phyloP scores from a whole-genome alignment of 2,329 filamentous ascomycete species.

The Spiromastix sp. region DNA sequence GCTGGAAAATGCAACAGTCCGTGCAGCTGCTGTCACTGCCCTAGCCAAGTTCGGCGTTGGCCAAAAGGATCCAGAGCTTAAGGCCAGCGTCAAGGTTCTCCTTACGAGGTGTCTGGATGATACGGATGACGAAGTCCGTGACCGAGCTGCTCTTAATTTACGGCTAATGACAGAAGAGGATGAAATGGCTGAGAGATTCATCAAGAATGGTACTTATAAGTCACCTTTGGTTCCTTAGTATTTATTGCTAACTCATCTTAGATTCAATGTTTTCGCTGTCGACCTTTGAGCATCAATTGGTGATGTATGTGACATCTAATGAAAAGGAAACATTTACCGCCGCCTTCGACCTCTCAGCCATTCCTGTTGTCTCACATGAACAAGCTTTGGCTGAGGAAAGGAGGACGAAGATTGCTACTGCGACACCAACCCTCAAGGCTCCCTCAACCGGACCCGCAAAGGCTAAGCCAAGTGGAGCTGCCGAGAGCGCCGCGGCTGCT shows the following conservation, averaged over 20 bases:
- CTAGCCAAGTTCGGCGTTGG: conserved; percentile 95
- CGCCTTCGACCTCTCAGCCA: conserved; percentile 82
- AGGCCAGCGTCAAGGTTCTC: conserved; percentile 86
- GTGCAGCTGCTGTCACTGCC: conserved; percentile 89
- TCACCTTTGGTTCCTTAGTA: neutral
- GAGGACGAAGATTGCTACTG: conserved; percentile 91
- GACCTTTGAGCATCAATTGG: conserved; percentile 91
- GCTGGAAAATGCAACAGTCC: conserved; percentile 89
- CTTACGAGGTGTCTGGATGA: conserved; percentile 91
- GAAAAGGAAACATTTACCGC: conserved; percentile 74
- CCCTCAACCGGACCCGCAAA: conserved; percentile 73
- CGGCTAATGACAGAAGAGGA: conserved; percentile 88
- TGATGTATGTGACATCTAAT: conserved; percentile 92
- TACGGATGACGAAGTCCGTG: conserved; percentile 92
- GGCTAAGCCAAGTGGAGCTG: conserved; percentile 53
- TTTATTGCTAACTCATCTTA: conserved; percentile 23
- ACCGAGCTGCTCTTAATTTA: conserved; percentile 86
- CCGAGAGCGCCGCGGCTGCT: conserved; percentile 65
- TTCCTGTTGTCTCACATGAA: conserved; percentile 89
- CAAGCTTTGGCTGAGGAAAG: conserved; percentile 93
- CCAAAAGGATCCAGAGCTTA: conserved; percentile 92
- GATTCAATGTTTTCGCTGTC: conserved; percentile 93
- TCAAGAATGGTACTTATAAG: conserved; percentile 71
- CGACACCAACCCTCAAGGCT: conserved; percentile 86
- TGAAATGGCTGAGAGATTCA: conserved; percentile 73